Evolutionary conservation across 371 early-diverging fungal species (phyloP), one percentile per base, ranked within the genome.

Genomic region (Scutellospora calospora): DNA sequence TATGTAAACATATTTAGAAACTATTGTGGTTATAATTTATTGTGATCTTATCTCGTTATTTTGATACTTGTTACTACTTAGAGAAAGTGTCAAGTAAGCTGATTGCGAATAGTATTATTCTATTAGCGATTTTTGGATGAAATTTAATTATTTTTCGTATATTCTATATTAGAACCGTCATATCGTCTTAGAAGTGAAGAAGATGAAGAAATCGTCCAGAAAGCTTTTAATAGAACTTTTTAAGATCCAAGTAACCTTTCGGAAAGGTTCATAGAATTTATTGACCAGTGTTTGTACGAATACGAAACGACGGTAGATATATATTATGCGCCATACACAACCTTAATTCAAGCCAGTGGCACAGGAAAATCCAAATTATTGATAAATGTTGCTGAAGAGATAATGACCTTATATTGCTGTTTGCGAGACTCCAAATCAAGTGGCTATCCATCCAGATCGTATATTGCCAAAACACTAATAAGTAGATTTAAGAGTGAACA

Each of bases 361-460:
- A 73, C 55, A 73, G 74, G 74, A 54, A 73, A 73, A 31, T 73
- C 74, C 11, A 73, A 73, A 54, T 52, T 73, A 41, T 73, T 73
- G 55, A 52, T 25, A 51, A 54, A 25, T 52, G 14, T 73, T 73
- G 74, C 74, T 2, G 54, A 73, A 73, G 8, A 55, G 11, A 25
- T 25, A 49, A 52, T 52, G 51, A 54, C 55, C 5, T 6, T 54
- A 18, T 73, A 73, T 54, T 49, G 51, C 6, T 73, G 74, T 54
- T 31, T 73, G 51, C 74, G 29, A 5, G 25, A 73, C 29, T n/a
- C 18, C 31, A 18, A 54, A 73, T 73, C 55, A 73, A 35, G 38
- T 73, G 74, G 74, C 25, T 35, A 35, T 41, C 74, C 74, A 35
- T 33, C 74, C 33, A 29, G 74, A 73, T 73, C 55, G 51, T 0